Evolutionary conservation across 139 green algal species (phyloP).

Genomic region (Asterochloris erici): DNA sequence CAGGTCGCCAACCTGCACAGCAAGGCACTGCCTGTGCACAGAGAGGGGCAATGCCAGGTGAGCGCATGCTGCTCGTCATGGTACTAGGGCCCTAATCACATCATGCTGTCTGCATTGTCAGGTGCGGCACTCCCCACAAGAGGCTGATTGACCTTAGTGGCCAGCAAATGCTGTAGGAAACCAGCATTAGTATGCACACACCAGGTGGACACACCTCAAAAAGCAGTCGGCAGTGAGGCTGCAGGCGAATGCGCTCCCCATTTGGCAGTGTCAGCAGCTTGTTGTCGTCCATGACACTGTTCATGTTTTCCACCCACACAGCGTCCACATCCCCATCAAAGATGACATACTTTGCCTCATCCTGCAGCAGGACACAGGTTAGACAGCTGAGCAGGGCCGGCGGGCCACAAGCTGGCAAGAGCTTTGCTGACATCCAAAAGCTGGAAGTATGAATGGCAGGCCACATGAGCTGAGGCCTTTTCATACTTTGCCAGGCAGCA

Average conservation of each 20-base stretch:
- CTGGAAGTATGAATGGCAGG: not conserved
- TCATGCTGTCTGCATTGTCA: not conserved
- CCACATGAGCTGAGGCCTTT: not conserved
- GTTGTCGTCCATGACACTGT: constrained; percentile 90
- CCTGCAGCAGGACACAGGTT: not conserved
- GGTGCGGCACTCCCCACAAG: not conserved
- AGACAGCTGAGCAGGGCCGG: too few species aligned
- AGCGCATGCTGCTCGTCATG: not conserved
- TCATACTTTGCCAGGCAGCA: constrained; percentile 48
- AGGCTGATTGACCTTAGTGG: not conserved
- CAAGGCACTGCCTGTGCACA: not conserved
- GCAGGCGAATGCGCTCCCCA: constrained; percentile 78
- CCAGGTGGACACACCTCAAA: constrained; percentile 57
- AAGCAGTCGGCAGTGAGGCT: constrained; percentile 74
- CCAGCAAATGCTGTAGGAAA: too few species aligned
- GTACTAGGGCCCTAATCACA: not conserved
- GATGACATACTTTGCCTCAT: constrained; percentile 59
- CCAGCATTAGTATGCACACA: not conserved
- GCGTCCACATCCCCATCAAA: constrained; percentile 86
- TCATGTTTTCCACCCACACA: constrained; percentile 92
- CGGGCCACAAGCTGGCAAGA: not conserved
- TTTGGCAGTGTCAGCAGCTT: constrained; percentile 84
- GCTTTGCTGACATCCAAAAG: not conserved
- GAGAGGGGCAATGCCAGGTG: not conserved
- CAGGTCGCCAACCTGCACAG: constrained; percentile 33